Evolutionary conservation across 2,329 filamentous ascomycete genomes (phyloP), one percentile per base, ranked within the genome.

Genomic region (Aspergillus glaucus): DNA sequence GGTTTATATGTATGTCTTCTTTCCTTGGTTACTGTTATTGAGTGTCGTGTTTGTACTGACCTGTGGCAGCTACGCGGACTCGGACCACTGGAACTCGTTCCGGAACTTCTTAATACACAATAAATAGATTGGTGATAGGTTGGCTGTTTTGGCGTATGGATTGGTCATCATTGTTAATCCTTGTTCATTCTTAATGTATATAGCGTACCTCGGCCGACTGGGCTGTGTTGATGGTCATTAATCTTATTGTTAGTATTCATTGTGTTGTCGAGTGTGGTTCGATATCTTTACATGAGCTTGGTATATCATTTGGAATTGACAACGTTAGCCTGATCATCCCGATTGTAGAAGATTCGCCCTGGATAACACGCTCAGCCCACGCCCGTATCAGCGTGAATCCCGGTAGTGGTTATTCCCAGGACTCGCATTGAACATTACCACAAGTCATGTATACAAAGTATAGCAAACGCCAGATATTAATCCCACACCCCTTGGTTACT

Each of bases 41-140:
- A 9, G n/a, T 36, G 14, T 22, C 32, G 10, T 41, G 22, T 37
- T 42, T 44, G 45, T 24, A 45, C 49, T 49, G 50, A 49, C 32
- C 4, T 47, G 40, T 26, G 43, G 36, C 58, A 85, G 81, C 64
- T 85, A 85, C 67, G 79, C 82, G 50, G 87, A 97, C 69, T 89
- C 87, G 55, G 87, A 96, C 63, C 79, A 87, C 50, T 98, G 92
- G 89, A 87, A 95, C 64, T 87, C 85, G 36, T 75, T 95, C 65
- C 76, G 86, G 68, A 97, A 85, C 57, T 83, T 97, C 62, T 62
- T 95, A 17, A 86, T 88, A 79, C 86, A 95, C 69, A 97, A 97
- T 65, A 82, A 79, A 71, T 82, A 58, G 54, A 54, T 43, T 36
- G 10, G 26, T 9, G 4, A 30, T 10, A 6, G 37, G 37, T 19